phyloP scores from a whole-genome alignment of 768 basidiomycete genomes.

The Hebeloma cylindrosporum region DNA sequence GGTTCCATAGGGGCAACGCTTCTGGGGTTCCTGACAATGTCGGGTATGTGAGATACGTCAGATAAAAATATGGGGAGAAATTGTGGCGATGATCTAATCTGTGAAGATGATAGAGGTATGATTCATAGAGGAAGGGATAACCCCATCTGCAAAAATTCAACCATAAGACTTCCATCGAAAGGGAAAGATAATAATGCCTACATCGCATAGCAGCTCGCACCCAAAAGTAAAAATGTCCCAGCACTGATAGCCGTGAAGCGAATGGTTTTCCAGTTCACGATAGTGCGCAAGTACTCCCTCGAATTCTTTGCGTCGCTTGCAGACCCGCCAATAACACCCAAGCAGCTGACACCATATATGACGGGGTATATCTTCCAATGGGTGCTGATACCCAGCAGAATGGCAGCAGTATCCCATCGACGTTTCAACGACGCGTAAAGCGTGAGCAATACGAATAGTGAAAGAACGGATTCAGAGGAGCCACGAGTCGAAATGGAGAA shows the following conservation, averaged over 20 bases:
- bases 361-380: slow-evolving; percentile 99
- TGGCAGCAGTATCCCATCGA: slow-evolving; percentile 64
- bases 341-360: slow-evolving; percentile 81
- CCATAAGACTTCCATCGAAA: background rate
- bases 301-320: slow-evolving; percentile 12
- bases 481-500: slow-evolving; percentile 97
- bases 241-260: slow-evolving; percentile 72
- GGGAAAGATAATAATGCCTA: slow-evolving; percentile 11
- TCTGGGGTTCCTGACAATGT: slow-evolving; percentile 19
- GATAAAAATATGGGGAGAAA: slow-evolving; percentile 97
- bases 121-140: slow-evolving; percentile 84
- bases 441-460: slow-evolving; percentile 72
- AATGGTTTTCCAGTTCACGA: slow-evolving; percentile 52
- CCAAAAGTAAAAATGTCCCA: slow-evolving; percentile 63
- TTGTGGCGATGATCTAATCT: slow-evolving; percentile 97
- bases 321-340: slow-evolving; percentile 49
- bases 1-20: slow-evolving; percentile 35
- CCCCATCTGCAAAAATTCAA: slow-evolving; percentile 72
- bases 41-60: slow-evolving; percentile 86
- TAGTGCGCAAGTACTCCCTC: slow-evolving; percentile 34
- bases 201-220: slow-evolving; percentile 66
- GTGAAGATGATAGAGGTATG: slow-evolving; percentile 90
- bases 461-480: slow-evolving; percentile 89
- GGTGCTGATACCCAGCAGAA: slow-evolving; percentile 76
- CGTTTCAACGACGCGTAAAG: slow-evolving; percentile 58